Evolutionary conservation across 2,329 filamentous ascomycete genomes (phyloP).

Genomic region (Huntiella moniliformis): DNA sequence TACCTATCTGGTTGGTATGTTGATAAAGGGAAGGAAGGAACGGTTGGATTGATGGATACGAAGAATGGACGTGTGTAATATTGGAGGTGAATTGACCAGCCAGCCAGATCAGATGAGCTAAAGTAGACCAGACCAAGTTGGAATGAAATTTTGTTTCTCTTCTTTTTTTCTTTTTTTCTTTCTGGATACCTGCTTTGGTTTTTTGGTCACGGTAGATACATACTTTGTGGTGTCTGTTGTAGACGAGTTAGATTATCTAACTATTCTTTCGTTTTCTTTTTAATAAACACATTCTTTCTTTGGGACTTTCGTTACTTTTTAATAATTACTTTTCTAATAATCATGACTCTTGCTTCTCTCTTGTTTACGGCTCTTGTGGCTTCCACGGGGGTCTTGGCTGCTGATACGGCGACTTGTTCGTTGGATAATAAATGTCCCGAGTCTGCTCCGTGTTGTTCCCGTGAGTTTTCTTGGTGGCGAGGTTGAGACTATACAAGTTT

Average conservation of each 20-base stretch:
- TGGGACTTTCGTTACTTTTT: background rate
- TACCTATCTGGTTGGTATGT: too few relatives aligned
- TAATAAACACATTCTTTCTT: background rate
- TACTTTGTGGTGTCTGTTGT: constrained; percentile 2
- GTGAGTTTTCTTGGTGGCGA: constrained; percentile 32
- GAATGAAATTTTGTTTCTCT: too few relatives aligned
- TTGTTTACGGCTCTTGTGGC: constrained; percentile 4
- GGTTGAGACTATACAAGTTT: too few relatives aligned
- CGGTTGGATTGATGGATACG: too few relatives aligned
- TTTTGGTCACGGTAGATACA: background rate
- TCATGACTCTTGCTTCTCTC: constrained; percentile 5
- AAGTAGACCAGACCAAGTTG: too few relatives aligned
- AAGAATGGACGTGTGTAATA: too few relatives aligned
- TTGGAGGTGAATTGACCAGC: too few relatives aligned
- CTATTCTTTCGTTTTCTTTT: background rate
- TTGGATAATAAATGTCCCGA: constrained; percentile 46
- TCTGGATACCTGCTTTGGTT: background rate
- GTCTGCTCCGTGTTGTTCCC: constrained; percentile 58
- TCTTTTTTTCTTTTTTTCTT: background rate
- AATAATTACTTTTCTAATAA: background rate
- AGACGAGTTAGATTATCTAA: background rate
- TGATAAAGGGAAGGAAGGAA: too few relatives aligned
- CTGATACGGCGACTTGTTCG: constrained; percentile 23
- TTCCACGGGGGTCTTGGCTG: constrained; percentile 1
- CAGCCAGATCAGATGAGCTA: too few relatives aligned